phyloP scores from a whole-genome alignment of 1,284 basidiomycete species.

The Sanghuangporus baumii region DNA sequence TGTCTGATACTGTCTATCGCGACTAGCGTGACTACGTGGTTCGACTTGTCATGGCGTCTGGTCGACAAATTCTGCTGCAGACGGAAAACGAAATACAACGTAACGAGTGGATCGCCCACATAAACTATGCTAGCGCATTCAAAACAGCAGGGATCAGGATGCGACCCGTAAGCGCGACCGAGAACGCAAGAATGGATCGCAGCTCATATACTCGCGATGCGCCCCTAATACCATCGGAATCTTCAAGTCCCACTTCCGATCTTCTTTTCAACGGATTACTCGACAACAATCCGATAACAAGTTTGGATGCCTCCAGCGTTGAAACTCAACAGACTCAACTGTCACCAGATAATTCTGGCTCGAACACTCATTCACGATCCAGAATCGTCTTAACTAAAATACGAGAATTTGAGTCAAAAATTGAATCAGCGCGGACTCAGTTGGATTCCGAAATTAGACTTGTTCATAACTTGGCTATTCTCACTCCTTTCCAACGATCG shows the following conservation, averaged over 20 bases:
- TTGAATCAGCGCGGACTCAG: slow-evolving; percentile 50
- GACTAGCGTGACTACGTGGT: slow-evolving; percentile 67
- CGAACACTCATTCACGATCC: slow-evolving; percentile 45
- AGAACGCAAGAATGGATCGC: slow-evolving; percentile 33
- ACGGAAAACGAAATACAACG: slow-evolving; percentile 68
- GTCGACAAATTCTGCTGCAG: slow-evolving; percentile 81
- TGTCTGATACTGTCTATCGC: background rate
- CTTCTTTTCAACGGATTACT: background rate
- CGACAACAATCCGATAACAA: background rate
- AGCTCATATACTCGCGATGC: slow-evolving; percentile 27
- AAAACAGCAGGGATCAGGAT: slow-evolving; percentile 83
- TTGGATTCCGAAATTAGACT: slow-evolving; percentile 71
- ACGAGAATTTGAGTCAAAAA: slow-evolving; percentile 53
- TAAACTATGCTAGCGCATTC: slow-evolving; percentile 95
- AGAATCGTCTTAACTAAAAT: slow-evolving; percentile 60
- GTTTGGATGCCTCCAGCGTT: background rate
- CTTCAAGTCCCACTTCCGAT: slow-evolving; percentile 9
- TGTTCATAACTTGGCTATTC: slow-evolving; percentile 76
- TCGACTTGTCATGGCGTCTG: slow-evolving; percentile 71
- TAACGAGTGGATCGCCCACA: slow-evolving; percentile 88
- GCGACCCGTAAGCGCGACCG: slow-evolving; percentile 66
- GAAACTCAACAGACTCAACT: slow-evolving; percentile 7
- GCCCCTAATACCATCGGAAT: slow-evolving; percentile 19
- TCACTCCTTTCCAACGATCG: slow-evolving; percentile 82
- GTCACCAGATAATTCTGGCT: slow-evolving; percentile 21